phyloP scores from a whole-genome alignment of 2,329 filamentous ascomycete genomes.

The Penicillium corylophilum region DNA sequence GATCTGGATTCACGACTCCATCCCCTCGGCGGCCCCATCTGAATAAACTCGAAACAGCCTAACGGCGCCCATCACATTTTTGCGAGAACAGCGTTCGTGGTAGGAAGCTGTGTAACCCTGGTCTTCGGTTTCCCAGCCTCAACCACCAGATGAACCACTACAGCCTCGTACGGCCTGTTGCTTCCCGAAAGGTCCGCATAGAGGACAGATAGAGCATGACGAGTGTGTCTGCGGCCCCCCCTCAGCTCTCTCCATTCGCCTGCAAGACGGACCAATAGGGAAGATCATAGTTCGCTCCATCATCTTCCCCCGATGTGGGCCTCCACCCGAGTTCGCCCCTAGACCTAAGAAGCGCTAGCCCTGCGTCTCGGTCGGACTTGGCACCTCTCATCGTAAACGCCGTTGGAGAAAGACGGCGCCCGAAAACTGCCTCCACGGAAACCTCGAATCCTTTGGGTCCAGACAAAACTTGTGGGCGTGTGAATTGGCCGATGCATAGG shows the following conservation, averaged over 20 bases:
- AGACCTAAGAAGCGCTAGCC: slow-evolving; percentile 14
- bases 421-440: background rate
- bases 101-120: slow-evolving; percentile 16
- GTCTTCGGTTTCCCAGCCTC: slow-evolving; percentile 2
- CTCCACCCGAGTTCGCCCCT: slow-evolving; percentile 19
- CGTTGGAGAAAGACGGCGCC: slow-evolving; percentile 3
- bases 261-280: background rate
- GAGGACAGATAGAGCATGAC: too few relatives aligned
- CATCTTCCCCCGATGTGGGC: slow-evolving; percentile 15
- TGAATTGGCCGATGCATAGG: background rate
- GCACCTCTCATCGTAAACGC: slow-evolving; percentile 4
- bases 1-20: slow-evolving; percentile 9
- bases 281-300: slow-evolving; percentile 1
- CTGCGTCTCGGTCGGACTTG: slow-evolving; percentile 8
- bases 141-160: slow-evolving; percentile 10
- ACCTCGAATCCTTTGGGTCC: background rate
- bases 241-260: background rate
- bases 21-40: slow-evolving; percentile 19
- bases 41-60: slow-evolving; percentile 45
- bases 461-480: background rate
- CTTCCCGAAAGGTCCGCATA: slow-evolving; percentile 4
- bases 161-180: slow-evolving; percentile 2
- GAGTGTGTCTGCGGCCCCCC: too few relatives aligned
- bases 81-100: slow-evolving; percentile 11
- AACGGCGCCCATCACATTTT: slow-evolving; percentile 30